phyloP scores from a whole-genome alignment of 768 basidiomycete genomes.

The Pulveroboletus sp. region DNA sequence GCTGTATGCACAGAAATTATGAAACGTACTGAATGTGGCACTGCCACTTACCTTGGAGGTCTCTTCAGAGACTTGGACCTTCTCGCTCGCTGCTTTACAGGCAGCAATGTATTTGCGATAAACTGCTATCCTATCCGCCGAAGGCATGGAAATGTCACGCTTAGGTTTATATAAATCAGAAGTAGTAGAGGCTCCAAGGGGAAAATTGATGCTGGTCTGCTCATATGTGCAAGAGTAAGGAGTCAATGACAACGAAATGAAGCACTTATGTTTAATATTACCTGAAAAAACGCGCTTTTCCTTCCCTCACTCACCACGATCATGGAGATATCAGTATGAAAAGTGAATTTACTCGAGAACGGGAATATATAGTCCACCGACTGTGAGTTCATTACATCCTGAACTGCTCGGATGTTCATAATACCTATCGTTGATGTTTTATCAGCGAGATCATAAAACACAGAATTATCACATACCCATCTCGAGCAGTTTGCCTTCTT shows the following conservation, averaged over 20 bases:
- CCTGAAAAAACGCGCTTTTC: slow-evolving; percentile 74
- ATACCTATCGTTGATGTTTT: slow-evolving; percentile 42
- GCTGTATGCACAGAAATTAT: slow-evolving; percentile 36
- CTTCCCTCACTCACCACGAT: slow-evolving; percentile 60
- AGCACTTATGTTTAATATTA: slow-evolving; percentile 19
- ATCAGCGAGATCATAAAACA: background rate
- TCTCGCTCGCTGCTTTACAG: slow-evolving; percentile 49
- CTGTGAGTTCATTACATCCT: slow-evolving; percentile 62
- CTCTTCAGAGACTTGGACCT: slow-evolving; percentile 48
- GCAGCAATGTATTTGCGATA: slow-evolving; percentile 62
- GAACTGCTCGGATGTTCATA: slow-evolving; percentile 58
- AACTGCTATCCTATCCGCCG: slow-evolving; percentile 42
- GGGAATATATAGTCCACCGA: slow-evolving; percentile 75
- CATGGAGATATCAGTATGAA: slow-evolving; percentile 72
- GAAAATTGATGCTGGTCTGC: slow-evolving; percentile 61
- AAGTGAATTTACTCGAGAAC: slow-evolving; percentile 61
- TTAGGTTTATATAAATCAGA: slow-evolving; percentile 47
- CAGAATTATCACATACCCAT: slow-evolving; percentile 29
- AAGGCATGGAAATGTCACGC: slow-evolving; percentile 44
- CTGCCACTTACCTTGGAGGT: slow-evolving; percentile 53
- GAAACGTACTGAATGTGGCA: background rate
- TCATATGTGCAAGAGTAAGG: background rate
- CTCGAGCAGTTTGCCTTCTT: slow-evolving; percentile 65
- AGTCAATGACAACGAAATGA: background rate
- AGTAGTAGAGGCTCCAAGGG: slow-evolving; percentile 39